phyloP scores from a whole-genome alignment of 306 rosid species.

The Corylus avellana region DNA sequence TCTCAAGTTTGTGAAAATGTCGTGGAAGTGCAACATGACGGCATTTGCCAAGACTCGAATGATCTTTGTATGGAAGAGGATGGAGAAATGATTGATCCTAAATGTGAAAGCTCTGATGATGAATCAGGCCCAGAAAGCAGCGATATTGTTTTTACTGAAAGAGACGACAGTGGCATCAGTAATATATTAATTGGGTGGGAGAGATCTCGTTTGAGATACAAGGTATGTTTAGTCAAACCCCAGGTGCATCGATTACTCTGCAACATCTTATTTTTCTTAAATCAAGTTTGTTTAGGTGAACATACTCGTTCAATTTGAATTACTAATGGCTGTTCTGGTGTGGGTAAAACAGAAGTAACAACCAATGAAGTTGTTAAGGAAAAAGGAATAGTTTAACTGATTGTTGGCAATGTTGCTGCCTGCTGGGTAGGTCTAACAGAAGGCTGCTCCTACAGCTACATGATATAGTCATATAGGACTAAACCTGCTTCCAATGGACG shows the following conservation, averaged over 20 bases:
- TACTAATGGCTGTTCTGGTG: too few relatives aligned
- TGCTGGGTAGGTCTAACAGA: background rate
- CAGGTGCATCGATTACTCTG: constrained; percentile 16
- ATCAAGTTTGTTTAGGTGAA: background rate
- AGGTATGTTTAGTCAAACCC: constrained; percentile 46
- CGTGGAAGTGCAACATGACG: constrained; percentile 44
- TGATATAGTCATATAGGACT: too few relatives aligned
- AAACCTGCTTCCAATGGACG: too few relatives aligned
- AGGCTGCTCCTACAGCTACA: background rate
- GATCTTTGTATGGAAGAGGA: constrained; percentile 57
- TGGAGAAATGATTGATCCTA: constrained; percentile 52
- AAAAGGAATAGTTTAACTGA: too few relatives aligned
- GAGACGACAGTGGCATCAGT: constrained; percentile 43
- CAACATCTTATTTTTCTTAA: background rate
- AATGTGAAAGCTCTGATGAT: constrained; percentile 55
- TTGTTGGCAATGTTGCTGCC: too few relatives aligned
- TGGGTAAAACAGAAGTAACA: too few relatives aligned
- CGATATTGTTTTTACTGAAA: constrained; percentile 30
- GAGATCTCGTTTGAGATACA: constrained; percentile 61
- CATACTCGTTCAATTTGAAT: too few relatives aligned
- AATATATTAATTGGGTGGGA: constrained; percentile 58
- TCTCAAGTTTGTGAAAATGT: constrained; percentile 37
- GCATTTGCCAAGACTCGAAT: constrained; percentile 46
- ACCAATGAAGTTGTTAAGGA: too few relatives aligned
- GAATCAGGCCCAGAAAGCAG: constrained; percentile 46